A percentile compares a stretch with the other conserved stretches of the same genome.
Conservation (phyloP, 352 stramenopile species). For the Phytopythium cucurbitacearum region DNA sequence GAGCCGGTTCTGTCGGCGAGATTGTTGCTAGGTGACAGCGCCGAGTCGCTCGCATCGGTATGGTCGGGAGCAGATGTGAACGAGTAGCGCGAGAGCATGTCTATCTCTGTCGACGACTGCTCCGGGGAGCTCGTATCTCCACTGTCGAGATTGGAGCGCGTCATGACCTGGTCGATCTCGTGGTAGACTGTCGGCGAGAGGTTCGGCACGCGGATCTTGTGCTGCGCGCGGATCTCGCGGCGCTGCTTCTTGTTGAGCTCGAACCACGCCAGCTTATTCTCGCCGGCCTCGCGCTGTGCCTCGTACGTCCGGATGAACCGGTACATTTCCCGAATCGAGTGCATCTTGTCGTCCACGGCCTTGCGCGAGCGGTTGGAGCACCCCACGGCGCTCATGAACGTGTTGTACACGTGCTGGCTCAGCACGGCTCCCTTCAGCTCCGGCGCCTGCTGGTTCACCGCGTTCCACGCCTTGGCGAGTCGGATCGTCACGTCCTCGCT, state of each 20-base stretch:
- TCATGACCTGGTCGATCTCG: conserved; percentile 39
- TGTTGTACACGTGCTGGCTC: conserved; percentile 48
- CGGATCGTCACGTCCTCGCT: conserved; percentile 59
- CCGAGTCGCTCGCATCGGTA: too few relatives aligned
- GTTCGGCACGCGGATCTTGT: conserved; percentile 42
- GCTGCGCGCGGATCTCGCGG: conserved; percentile 29
- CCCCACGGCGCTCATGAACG: conserved; percentile 41
- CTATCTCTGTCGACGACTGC: background rate
- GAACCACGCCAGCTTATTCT: conserved; percentile 39
- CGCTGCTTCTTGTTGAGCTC: conserved; percentile 48
- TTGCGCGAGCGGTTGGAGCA: conserved; percentile 51
- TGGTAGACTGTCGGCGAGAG: conserved; percentile 33
- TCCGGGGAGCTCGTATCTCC: background rate
- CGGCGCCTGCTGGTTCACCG: conserved; percentile 19
- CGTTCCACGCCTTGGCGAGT: conserved; percentile 47
- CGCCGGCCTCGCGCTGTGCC: conserved; percentile 16
- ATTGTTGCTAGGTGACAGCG: background rate
- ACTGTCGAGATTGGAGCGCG: conserved; percentile 16
- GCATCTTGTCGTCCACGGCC: conserved; percentile 70
- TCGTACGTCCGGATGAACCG: conserved; percentile 54
- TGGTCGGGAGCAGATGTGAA: too few relatives aligned
- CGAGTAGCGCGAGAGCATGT: conserved; percentile 4
- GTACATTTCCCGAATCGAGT: conserved; percentile 77
- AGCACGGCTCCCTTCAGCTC: conserved; percentile 35
- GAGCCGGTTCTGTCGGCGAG: too few relatives aligned